Base-by-base conservation (phyloP, 495 filamentous ascomycete genomes). In the Elasticomyces elasticus region DNA sequence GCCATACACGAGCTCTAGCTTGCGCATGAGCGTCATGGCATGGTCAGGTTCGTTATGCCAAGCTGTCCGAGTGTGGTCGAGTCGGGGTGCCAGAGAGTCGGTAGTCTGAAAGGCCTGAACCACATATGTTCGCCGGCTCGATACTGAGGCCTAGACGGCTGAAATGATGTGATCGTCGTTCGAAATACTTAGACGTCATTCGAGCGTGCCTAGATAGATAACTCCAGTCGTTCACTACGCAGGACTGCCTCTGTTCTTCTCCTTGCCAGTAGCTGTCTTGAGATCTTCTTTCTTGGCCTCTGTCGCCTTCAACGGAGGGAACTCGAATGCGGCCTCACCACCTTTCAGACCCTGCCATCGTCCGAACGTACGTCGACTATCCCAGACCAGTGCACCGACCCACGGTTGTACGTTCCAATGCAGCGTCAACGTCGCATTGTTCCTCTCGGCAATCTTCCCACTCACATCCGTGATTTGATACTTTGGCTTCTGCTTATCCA, bases 321-420 rank as follows among this genome's bases (percentile, higher is more conserved):
- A 79, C 35, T 70, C 72, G 70, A 96, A 95, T 67, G 79, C 76
- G 67, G 81, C 88, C 57, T 71, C 61, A 23, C 84, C 84, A 19
- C 77, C 76, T 58, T 68, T 69, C 47, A 87, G 60, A 61, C 73
- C 67, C 67, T 79, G 68, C 89, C 87, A 81, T 43, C 71, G 53
- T 56, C 87, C 78, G 64, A 75, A 60, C 64, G 83, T 75, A 65
- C 66, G 54, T 64, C 66, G 75, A 70, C 64, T 79, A 64, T 79
- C 79, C 91, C 90, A 96, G 25, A 81, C 81, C 71, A 97, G 68
- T 22, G 83, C 72, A 20, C 92, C 92, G 20, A 97, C 88, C 88
- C 90, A 96, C 30, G 92, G 92, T 78, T 98, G 92, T 55, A 96
- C 86, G 75, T 95, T 96, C 82, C 90, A 98, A 52, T 87, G 81